Evolutionary conservation across 2,329 filamentous ascomycete genomes (phyloP).

Genomic region (Colletotrichum musae): DNA sequence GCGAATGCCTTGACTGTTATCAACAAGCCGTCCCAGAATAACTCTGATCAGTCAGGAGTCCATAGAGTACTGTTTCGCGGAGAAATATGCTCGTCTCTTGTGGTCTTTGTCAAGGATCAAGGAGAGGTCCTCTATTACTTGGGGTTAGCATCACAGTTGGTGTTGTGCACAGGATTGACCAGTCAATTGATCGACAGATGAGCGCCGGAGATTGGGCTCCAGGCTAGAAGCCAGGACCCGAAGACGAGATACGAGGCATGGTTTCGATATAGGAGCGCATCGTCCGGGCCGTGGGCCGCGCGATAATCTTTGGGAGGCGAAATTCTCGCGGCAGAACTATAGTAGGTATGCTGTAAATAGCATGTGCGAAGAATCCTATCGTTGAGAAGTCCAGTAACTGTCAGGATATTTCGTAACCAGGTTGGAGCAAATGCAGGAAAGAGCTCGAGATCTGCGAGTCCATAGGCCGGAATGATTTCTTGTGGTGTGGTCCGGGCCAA

Average conservation of each 20-base stretch:
- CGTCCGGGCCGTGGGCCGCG: no score
- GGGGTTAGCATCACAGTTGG: background rate
- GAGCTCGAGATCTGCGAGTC: background rate
- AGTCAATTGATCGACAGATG: background rate
- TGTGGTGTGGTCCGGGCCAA: conserved; percentile 26
- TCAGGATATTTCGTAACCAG: background rate
- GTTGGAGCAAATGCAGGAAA: conserved; percentile 1
- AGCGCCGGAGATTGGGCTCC: background rate
- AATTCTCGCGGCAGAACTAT: background rate
- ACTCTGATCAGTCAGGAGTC: no score
- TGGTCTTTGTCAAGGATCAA: background rate
- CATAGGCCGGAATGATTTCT: background rate
- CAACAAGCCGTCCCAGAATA: no score
- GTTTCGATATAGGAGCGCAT: background rate
- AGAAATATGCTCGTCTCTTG: no score
- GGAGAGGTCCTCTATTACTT: background rate
- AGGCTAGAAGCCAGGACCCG: background rate
- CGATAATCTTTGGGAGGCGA: background rate
- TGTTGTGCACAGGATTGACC: background rate
- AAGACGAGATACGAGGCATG: conserved; percentile 23
- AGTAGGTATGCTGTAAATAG: background rate
- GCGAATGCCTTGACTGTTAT: no score
- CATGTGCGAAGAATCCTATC: background rate
- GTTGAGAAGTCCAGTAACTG: background rate
- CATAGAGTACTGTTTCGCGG: no score